Conservation (phyloP, 108 stramenopile species). For the Mediolabrus comicus region DNA sequence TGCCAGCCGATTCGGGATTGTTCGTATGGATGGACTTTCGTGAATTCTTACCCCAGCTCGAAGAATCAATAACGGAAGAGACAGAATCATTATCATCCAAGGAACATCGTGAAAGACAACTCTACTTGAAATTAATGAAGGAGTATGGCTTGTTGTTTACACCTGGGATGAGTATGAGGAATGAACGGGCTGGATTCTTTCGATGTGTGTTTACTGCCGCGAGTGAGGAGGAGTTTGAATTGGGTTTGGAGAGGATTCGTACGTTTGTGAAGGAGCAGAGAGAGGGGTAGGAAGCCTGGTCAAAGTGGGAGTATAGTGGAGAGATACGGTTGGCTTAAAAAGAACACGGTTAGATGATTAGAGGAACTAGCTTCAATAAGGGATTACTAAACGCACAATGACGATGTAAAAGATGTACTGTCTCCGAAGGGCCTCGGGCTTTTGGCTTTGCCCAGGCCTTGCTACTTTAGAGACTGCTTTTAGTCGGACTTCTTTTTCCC, state of each 20-base stretch:
- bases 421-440: too few relatives aligned
- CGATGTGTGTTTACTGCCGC: conserved; percentile 88
- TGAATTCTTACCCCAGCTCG: conserved; percentile 54
- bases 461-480: too few relatives aligned
- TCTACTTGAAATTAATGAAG: conserved; percentile 72
- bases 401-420: too few relatives aligned
- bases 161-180: conserved; percentile 81
- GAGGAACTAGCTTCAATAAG: too few relatives aligned
- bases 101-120: conserved; percentile 55
- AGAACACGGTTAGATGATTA: too few relatives aligned
- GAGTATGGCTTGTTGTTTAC: conserved; percentile 82
- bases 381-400: too few relatives aligned
- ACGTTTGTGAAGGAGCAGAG: conserved; percentile 51
- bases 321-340: not conserved
- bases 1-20: conserved; percentile 68
- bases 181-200: conserved; percentile 82
- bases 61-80: not conserved
- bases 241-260: conserved; percentile 63
- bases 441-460: too few relatives aligned
- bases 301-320: not conserved
- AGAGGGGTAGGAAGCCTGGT: not conserved
- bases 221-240: conserved; percentile 69
- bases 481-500: too few relatives aligned
- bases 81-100: conserved; percentile 5
- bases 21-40: conserved; percentile 87